These are phyloP conservation scores for Colletotrichum gigasporum DNA, from an alignment of 2,329 filamentous ascomycete genomes.

Conservation along the genomic window DNA sequence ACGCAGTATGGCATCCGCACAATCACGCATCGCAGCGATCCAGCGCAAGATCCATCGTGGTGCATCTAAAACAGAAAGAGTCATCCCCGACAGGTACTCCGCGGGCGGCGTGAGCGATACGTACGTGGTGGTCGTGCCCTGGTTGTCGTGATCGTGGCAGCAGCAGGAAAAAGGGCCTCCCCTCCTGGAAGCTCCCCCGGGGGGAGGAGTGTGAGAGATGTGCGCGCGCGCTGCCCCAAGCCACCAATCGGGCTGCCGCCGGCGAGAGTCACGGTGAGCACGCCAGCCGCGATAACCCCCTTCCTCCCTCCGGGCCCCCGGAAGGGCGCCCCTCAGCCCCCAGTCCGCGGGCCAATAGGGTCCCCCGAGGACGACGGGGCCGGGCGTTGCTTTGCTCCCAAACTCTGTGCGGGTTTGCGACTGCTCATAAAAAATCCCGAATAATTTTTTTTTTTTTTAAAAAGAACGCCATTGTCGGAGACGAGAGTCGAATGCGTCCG, in stretches of 20 bases:
- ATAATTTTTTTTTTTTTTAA: too few relatives aligned
- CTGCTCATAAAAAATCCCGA: conserved; percentile 18
- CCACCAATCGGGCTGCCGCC: conserved; percentile 24
- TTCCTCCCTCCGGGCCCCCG: conserved; percentile 17
- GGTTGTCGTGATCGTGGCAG: too few relatives aligned
- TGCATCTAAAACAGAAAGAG: too few relatives aligned
- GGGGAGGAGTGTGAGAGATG: not conserved
- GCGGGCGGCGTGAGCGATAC: too few relatives aligned
- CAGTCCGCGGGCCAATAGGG: conserved; percentile 9
- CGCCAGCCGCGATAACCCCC: conserved; percentile 12
- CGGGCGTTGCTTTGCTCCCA: not conserved
- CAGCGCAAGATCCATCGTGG: too few relatives aligned
- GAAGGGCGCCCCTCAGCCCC: conserved; percentile 12
- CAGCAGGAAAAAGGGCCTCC: too few relatives aligned
- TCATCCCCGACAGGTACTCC: too few relatives aligned
- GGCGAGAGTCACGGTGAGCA: not conserved
- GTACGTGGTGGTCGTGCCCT: not conserved
- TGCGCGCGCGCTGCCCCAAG: conserved; percentile 2
- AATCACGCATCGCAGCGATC: not conserved
- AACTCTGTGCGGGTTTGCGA: not conserved
- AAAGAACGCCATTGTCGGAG: not conserved
- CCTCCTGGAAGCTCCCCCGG: too few relatives aligned
- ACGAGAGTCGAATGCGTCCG: not conserved
- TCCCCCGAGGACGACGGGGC: not conserved
- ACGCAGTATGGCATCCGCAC: not conserved